phyloP scores from a whole-genome alignment of 2,329 filamentous ascomycete species.

The Aspergillus ustus region DNA sequence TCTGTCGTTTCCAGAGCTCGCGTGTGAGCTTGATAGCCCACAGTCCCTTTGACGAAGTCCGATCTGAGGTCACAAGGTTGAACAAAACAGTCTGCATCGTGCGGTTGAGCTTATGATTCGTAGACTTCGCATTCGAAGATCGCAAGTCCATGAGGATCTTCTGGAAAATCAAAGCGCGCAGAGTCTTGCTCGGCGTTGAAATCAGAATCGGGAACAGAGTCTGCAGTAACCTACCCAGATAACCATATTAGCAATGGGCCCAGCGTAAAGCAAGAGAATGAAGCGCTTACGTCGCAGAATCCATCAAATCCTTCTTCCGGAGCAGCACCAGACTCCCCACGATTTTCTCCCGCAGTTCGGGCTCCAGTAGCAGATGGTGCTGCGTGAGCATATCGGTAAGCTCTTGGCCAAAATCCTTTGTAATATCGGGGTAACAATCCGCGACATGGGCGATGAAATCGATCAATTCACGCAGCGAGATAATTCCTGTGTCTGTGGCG shows the following conservation, averaged over 20 bases:
- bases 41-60: constrained; percentile 80
- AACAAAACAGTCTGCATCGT: constrained; percentile 92
- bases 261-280: not conserved
- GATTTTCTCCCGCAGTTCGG: constrained; percentile 89
- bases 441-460: constrained; percentile 93
- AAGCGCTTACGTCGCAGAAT: constrained; percentile 67
- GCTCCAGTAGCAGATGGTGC: constrained; percentile 81
- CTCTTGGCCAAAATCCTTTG: constrained; percentile 75
- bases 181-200: constrained; percentile 86
- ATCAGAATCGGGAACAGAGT: constrained; percentile 94
- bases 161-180: constrained; percentile 80
- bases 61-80: constrained; percentile 86
- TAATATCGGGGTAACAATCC: constrained; percentile 87
- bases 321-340: constrained; percentile 87
- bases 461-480: constrained; percentile 87
- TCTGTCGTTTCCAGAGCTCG: constrained; percentile 93
- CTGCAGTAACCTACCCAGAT: constrained; percentile 66
- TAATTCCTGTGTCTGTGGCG: constrained; percentile 75
- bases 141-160: constrained; percentile 93
- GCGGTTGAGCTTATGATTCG: constrained; percentile 90
- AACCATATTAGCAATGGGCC: constrained; percentile 1
- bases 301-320: constrained; percentile 87
- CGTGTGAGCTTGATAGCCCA: constrained; percentile 96
- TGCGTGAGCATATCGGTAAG: constrained; percentile 78
- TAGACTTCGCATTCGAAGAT: constrained; percentile 82